Evolutionary conservation across 805 yeast species (phyloP).

Genomic region (Clavispora phyllophila): DNA sequence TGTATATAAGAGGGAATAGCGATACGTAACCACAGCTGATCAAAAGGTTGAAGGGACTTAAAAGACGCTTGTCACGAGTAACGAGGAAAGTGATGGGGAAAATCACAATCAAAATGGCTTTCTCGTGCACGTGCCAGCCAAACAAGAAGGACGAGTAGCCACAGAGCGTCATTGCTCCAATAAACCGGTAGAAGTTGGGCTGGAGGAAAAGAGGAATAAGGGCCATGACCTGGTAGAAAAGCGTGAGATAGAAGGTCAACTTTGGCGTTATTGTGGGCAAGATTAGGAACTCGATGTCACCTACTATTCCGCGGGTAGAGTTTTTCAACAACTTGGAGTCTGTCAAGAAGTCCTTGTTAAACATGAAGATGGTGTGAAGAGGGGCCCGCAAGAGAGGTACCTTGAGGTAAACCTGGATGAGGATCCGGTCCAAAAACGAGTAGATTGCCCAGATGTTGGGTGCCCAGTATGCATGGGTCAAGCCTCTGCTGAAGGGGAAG

Average conservation of each 20-base stretch:
- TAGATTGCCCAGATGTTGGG: constrained; percentile 97
- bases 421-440: constrained; percentile 70
- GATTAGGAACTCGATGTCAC: constrained; percentile 78
- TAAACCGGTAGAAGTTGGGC: constrained; percentile 73
- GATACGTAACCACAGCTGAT: constrained; percentile 82
- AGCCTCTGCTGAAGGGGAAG: constrained; percentile 91
- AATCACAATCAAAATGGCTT: constrained; percentile 85
- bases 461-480: constrained; percentile 99
- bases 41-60: constrained; percentile 66
- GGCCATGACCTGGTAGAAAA: constrained; percentile 80
- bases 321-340: constrained; percentile 26
- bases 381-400: constrained; percentile 29
- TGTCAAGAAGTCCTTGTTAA: constrained; percentile 39
- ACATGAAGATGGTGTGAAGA: constrained; percentile 35
- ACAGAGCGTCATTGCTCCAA: constrained; percentile 82
- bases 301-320: constrained; percentile 81
- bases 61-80: constrained; percentile 61
- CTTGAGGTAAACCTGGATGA: constrained; percentile 42
- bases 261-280: constrained; percentile 78
- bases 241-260: constrained; percentile 69
- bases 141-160: constrained; percentile 87
- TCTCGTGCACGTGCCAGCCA: constrained; percentile 99
- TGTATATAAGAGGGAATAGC: constrained; percentile 78
- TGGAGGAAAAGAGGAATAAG: constrained; percentile 62
- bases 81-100: constrained; percentile 82